A percentile compares a stretch with the other conserved stretches of the same genome.
Conservation (phyloP, 306 rosid species). For the Cotoneaster glaucophyllus region DNA sequence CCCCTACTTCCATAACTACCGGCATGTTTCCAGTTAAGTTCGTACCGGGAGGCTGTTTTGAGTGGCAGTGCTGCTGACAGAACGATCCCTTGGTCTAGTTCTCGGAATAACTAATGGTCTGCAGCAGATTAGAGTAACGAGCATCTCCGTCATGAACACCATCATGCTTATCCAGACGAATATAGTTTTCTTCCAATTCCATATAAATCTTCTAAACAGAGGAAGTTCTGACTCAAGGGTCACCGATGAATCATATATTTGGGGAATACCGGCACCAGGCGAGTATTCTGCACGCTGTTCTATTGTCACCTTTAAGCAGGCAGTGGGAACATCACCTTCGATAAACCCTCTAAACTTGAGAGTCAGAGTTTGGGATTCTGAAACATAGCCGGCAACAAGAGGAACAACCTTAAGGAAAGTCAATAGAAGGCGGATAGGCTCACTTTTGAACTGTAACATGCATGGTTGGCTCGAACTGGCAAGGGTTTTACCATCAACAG, state of each 20-base stretch:
- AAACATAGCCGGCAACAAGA: conserved; percentile 52
- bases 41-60: conserved; percentile 6
- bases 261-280: conserved; percentile 82
- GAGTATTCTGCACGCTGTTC: conserved; percentile 64
- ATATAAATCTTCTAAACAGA: conserved; percentile 46
- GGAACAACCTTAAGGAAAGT: conserved; percentile 64
- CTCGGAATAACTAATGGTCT: conserved; percentile 50
- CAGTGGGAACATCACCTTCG: conserved; percentile 54
- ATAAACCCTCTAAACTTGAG: conserved; percentile 56
- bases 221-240: conserved; percentile 60
- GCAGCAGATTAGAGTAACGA: conserved; percentile 55
- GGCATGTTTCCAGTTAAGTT: conserved; percentile 14
- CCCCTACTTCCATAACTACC: conserved; percentile 10
- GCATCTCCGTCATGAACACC: conserved; percentile 37
- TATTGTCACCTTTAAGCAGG: conserved; percentile 64
- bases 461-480: conserved; percentile 67
- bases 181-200: conserved; percentile 75
- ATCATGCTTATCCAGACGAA: conserved; percentile 60
- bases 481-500: conserved; percentile 49
- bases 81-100: conserved; percentile 37
- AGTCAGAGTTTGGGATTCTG: conserved; percentile 61
- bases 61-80: conserved; percentile 19
- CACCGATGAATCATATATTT: conserved; percentile 61
- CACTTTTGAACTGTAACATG: conserved; percentile 71
- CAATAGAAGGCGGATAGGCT: conserved; percentile 56